These are phyloP conservation scores for Microsporum canis DNA, from an alignment of 2,329 filamentous ascomycete species.

Conservation along the genomic window DNA sequence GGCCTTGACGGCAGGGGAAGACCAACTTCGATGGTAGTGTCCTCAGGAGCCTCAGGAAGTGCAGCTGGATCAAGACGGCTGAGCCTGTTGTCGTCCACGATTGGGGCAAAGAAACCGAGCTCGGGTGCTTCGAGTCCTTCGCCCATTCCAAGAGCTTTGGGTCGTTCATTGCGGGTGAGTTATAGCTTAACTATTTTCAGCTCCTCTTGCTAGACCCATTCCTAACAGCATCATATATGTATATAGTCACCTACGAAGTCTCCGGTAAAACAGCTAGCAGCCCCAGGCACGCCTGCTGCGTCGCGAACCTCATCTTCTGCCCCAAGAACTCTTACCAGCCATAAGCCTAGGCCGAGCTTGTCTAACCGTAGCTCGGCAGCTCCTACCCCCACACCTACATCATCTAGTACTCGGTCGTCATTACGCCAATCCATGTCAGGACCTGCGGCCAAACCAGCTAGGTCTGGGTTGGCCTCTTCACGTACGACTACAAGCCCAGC, in stretches of 20 bases:
- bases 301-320: constrained; percentile 43
- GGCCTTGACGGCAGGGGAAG: constrained; percentile 22
- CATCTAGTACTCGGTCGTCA: constrained; percentile 20
- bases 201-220: not conserved
- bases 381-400: constrained; percentile 39
- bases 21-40: constrained; percentile 31
- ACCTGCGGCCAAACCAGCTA: constrained; percentile 24
- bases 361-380: constrained; percentile 55
- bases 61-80: constrained; percentile 31
- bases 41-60: constrained; percentile 25
- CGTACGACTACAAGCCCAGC: constrained; percentile 15
- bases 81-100: constrained; percentile 41
- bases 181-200: not conserved
- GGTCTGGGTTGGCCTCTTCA: constrained; percentile 22
- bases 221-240: not conserved
- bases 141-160: constrained; percentile 46
- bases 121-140: constrained; percentile 62
- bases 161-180: constrained; percentile 30
- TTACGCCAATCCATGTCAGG: constrained; percentile 9
- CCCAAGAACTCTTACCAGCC: constrained; percentile 31
- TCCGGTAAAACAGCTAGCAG: constrained; percentile 60
- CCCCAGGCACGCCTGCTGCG: constrained; percentile 44
- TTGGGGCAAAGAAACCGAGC: constrained; percentile 52
- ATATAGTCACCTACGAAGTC: constrained; percentile 64
- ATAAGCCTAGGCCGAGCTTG: constrained; percentile 47